Evolutionary conservation across 1,284 basidiomycete species (phyloP).

Genomic region (Boletus nobilissimus): DNA sequence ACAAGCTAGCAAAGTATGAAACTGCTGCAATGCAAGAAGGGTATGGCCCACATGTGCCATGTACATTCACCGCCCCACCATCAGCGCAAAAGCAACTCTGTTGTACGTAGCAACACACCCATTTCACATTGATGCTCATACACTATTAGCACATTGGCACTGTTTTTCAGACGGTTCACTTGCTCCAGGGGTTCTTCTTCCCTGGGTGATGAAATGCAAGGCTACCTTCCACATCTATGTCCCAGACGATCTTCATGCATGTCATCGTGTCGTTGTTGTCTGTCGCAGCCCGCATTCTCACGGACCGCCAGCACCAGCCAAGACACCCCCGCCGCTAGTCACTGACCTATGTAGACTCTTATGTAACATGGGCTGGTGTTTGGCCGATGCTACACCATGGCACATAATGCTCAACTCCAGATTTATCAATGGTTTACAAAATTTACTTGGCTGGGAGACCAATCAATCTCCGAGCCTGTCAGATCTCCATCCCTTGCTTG

Average conservation of each 20-base stretch:
- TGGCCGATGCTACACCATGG: constrained; percentile 44
- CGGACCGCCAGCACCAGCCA: constrained; percentile 21
- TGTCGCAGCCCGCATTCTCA: constrained; percentile 35
- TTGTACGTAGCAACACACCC: neutral
- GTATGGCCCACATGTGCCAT: constrained; percentile 37
- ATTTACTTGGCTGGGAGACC: constrained; percentile 29
- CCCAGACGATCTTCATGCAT: constrained; percentile 32
- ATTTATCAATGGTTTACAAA: constrained; percentile 35
- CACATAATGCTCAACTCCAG: constrained; percentile 36
- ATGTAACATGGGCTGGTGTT: constrained; percentile 27
- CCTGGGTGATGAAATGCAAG: constrained; percentile 24
- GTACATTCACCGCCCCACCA: constrained; percentile 30
- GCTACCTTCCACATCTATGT: constrained; percentile 36
- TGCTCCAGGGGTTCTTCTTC: constrained; percentile 3
- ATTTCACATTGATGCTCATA: neutral
- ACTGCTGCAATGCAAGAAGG: constrained; percentile 20
- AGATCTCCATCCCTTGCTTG: constrained; percentile 44
- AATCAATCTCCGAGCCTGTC: constrained; percentile 12
- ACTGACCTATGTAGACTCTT: constrained; percentile 10
- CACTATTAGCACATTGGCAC: constrained; percentile 37
- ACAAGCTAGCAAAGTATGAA: neutral
- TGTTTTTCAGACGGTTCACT: constrained; percentile 22
- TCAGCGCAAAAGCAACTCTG: constrained; percentile 30
- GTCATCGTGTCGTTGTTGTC: constrained; percentile 34
- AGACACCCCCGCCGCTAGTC: constrained; percentile 17